Conservation (phyloP, 2,329 filamentous ascomycete genomes). For the Xylariomycetidae sp. region DNA sequence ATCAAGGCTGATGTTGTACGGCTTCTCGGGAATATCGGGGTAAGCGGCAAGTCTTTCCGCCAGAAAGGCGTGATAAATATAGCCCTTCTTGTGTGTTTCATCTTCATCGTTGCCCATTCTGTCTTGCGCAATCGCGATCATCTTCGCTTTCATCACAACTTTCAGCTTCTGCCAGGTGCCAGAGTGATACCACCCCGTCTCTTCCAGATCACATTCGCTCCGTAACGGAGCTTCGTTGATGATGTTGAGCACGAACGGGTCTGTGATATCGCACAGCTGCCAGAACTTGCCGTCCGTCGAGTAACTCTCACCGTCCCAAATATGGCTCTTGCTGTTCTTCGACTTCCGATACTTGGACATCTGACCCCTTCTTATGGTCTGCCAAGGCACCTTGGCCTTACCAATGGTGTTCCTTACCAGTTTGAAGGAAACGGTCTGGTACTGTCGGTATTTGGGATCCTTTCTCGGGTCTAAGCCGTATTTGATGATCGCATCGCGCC, state of each 20-base stretch:
- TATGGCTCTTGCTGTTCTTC: conserved; percentile 51
- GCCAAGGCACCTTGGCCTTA: conserved; percentile 42
- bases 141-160: conserved; percentile 82
- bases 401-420: conserved; percentile 48
- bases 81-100: conserved; percentile 23
- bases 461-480: conserved; percentile 82
- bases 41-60: conserved; percentile 21
- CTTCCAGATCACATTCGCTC: conserved; percentile 49
- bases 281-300: conserved; percentile 81
- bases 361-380: conserved; percentile 39
- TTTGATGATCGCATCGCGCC: conserved; percentile 78
- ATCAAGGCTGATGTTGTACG: conserved; percentile 18
- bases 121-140: conserved; percentile 58
- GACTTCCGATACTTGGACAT: conserved; percentile 31
- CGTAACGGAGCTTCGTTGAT: conserved; percentile 58
- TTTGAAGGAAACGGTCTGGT: conserved; percentile 87
- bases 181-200: conserved; percentile 79
- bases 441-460: conserved; percentile 69
- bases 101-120: conserved; percentile 43
- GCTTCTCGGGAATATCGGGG: conserved; percentile 21
- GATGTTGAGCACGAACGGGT: conserved; percentile 64
- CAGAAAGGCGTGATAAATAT: conserved; percentile 36
- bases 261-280: conserved; percentile 89
- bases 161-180: conserved; percentile 80
- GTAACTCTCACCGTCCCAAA: conserved; percentile 75